Evolutionary conservation across 2,329 filamentous ascomycete genomes (phyloP), one percentile per base, ranked within the genome.

Genomic region (Fusarium sp.): DNA sequence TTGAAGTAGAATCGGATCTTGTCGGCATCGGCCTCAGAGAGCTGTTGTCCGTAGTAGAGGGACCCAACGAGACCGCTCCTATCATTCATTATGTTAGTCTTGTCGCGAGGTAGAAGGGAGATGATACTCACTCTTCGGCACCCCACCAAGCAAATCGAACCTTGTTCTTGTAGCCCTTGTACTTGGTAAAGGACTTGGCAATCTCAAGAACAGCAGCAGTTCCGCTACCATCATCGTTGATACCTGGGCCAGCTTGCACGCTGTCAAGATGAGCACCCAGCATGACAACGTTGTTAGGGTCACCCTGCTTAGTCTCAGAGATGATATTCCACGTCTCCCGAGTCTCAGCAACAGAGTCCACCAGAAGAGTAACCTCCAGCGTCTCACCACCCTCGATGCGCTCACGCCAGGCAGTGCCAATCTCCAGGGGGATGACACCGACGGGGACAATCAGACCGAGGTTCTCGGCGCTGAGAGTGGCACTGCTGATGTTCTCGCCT

Each of bases 1-100:
- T 91, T 90, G 76, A 91, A 86, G 80, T 90, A 90, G 31, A 91
- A 86, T 2, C 85, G 83, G 73, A 91, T 87, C 77, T 87, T 88
- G 65, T 85, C 80, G 0, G 78, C 77, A 46, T 83, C 80, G 2
- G 75, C 73, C 20, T 77, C 71, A 10, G 77, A 73, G 27, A 83
- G 77, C 6, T 76, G 74, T 13, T 74, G 62, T 1, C 76, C 79
- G 62, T 83, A 83, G 75, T 81, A 76, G 18, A 79, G 71, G 6
- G 81, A 83, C n/a, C 82, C 83, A 50, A 81, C 67, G 14, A 83
- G 76, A n/a, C 82, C 82, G 36, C 75, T 76, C 73, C 78, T 79
- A 9, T 29, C 1, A 0, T 23, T 29, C 1, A 0, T 23, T 1
- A 4, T 20, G 51, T 76, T 44, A 76, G 73, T 57, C 0, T 7